phyloP scores from a whole-genome alignment of 176 grass and related monocot genomes.

The Tillandsia fasciculata region DNA sequence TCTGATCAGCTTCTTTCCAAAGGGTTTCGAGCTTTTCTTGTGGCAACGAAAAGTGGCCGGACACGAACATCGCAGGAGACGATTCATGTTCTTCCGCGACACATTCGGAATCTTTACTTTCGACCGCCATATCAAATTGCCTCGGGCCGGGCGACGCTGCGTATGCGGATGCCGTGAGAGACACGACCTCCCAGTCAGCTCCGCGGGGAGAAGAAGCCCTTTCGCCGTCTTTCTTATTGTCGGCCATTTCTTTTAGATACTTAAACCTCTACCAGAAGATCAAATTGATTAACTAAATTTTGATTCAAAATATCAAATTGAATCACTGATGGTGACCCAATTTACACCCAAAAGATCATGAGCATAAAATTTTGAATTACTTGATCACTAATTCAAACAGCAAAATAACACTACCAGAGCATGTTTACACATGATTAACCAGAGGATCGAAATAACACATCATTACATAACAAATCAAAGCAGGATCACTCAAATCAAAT shows the following conservation, averaged over 20 bases:
- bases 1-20: slow-evolving; percentile 20
- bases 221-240: slow-evolving; percentile 23
- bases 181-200: slow-evolving; percentile 7
- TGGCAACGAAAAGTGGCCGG: slow-evolving; percentile 50
- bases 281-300: not conserved
- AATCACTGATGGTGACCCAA: too few species aligned
- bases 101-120: not conserved
- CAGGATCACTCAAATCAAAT: too few species aligned
- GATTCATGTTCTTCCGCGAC: not conserved
- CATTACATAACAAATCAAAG: too few species aligned
- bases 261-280: not conserved
- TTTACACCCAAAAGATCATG: too few species aligned
- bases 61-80: slow-evolving; percentile 17
- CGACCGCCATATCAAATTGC: not conserved
- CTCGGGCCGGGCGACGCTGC: slow-evolving; percentile 1
- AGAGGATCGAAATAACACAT: too few species aligned
- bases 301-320: too few species aligned
- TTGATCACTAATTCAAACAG: too few species aligned
- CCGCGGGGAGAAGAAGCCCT: not conserved
- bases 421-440: too few species aligned
- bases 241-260: slow-evolving; percentile 14
- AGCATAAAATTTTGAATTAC: too few species aligned
- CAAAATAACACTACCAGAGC: too few species aligned
- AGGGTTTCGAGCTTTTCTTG: slow-evolving; percentile 30
- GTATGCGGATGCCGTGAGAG: slow-evolving; percentile 3